Evolutionary conservation across 2,329 filamentous ascomycete species (phyloP), one percentile per base, ranked within the genome.

Genomic region (Zopfia rhizophila): DNA sequence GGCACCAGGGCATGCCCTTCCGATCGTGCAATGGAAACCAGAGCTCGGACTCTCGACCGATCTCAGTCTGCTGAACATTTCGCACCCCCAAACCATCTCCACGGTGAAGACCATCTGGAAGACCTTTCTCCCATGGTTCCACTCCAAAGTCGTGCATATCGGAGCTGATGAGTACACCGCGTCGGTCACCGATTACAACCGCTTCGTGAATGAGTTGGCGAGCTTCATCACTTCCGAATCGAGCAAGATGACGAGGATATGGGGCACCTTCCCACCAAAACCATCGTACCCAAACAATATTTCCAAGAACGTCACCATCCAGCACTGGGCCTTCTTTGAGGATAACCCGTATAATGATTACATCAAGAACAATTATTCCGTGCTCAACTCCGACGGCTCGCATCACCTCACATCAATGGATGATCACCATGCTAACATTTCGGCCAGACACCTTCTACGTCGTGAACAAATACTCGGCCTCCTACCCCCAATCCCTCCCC

Each of bases 361-460:
- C 7, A 56, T 67, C 4, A 19, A 42, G 2, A 55, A 63, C 7
- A 66, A 67, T 1, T 73, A 75, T 43, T 53, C 63, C 0, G 28
- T 76, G 3, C 53, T 76, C 51, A 76, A 76, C 50, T 74, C 72
- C 5, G 65, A 75, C 29, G 74, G n/a, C n/a, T n/a, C n/a, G n/a
- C n/a, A n/a, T n/a, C n/a, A n/a, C n/a, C n/a, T n/a, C n/a, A n/a
- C n/a, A n/a, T n/a, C n/a, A n/a, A n/a, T n/a, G n/a, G n/a, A n/a
- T n/a, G n/a, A n/a, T n/a, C n/a, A n/a, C n/a, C n/a, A n/a, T n/a
- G n/a, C n/a, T n/a, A n/a, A n/a, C n/a, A n/a, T n/a, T n/a, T n/a
- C n/a, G n/a, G n/a, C n/a, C n/a, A n/a, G n/a, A 76, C 48, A 73
- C 72, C 60, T 76, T 68, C 75, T 80, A 81, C 51, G 75, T 78